Evolutionary conservation across 805 yeast species (phyloP).

Genomic region (Priceomyces fermenticarens): DNA sequence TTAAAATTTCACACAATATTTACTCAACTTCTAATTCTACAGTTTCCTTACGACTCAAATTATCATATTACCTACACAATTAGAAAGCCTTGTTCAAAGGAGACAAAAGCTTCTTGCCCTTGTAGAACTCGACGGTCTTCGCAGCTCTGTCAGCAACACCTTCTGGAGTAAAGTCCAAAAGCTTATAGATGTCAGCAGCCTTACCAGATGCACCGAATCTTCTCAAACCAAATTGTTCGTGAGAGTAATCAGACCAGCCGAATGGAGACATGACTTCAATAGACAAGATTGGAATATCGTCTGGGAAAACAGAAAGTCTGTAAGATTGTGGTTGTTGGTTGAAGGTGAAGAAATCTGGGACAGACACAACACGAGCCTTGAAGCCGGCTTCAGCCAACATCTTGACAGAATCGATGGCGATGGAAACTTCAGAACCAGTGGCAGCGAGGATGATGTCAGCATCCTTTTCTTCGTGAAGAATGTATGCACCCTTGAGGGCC

Average conservation of each 20-base stretch:
- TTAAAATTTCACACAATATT: too few relatives aligned
- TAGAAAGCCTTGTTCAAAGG: slow-evolving; percentile 81
- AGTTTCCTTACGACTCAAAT: too few relatives aligned
- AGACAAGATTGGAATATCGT: slow-evolving; percentile 88
- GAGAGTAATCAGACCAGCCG: slow-evolving; percentile 95
- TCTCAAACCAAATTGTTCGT: slow-evolving; percentile 93
- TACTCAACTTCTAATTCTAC: too few relatives aligned
- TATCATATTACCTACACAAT: slow-evolving; percentile 6
- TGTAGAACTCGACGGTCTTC: slow-evolving; percentile 77
- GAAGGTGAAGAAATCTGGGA: slow-evolving; percentile 91
- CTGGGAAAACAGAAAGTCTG: slow-evolving; percentile 85
- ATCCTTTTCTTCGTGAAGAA: slow-evolving; percentile 53
- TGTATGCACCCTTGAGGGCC: slow-evolving; percentile 94
- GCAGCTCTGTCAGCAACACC: slow-evolving; percentile 85
- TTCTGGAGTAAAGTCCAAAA: slow-evolving; percentile 88
- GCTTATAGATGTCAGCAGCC: slow-evolving; percentile 75
- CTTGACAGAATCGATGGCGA: slow-evolving; percentile 82
- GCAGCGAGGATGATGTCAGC: slow-evolving; percentile 74
- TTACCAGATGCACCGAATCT: slow-evolving; percentile 97
- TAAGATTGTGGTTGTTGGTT: slow-evolving; percentile 80
- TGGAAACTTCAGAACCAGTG: slow-evolving; percentile 91
- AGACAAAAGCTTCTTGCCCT: slow-evolving; percentile 67
- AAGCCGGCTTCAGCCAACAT: slow-evolving; percentile 61
- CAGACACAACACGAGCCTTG: slow-evolving; percentile 79
- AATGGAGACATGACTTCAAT: slow-evolving; percentile 89